Conservation (phyloP, 169 alveolate species). For the Amoebophrya sp. region DNA sequence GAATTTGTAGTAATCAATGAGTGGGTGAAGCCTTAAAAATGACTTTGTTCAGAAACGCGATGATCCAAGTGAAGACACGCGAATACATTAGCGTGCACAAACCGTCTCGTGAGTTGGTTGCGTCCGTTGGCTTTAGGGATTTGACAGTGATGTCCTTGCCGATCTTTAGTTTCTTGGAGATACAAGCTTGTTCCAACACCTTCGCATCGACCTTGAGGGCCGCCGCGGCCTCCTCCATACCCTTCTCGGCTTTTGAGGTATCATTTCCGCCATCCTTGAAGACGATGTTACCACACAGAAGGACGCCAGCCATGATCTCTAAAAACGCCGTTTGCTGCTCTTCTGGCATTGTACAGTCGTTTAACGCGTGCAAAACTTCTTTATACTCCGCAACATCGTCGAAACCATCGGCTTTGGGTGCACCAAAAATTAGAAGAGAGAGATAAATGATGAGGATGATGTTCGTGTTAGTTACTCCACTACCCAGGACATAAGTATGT, state of each 20-base stretch:
- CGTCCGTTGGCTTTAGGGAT: not conserved
- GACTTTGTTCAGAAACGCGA: not conserved
- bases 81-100: not conserved
- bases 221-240: not conserved
- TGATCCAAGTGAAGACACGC: not conserved
- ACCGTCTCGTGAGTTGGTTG: not conserved
- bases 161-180: not conserved
- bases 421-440: too few relatives aligned
- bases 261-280: not conserved
- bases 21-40: too few relatives aligned
- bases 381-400: not conserved
- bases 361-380: not conserved
- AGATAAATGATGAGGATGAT: too few relatives aligned
- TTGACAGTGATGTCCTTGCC: not conserved
- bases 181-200: not conserved
- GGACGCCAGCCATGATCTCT: not conserved
- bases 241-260: not conserved
- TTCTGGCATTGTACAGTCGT: not conserved
- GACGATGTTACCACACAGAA: slow-evolving; percentile 5
- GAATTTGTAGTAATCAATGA: too few relatives aligned
- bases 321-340: not conserved
- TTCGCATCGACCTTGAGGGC: not conserved
- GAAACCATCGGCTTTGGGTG: slow-evolving; percentile 18
- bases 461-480: too few relatives aligned
- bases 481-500: too few relatives aligned